phyloP scores from a whole-genome alignment of 805 yeast species.

The Martiniozyma abietophila region DNA sequence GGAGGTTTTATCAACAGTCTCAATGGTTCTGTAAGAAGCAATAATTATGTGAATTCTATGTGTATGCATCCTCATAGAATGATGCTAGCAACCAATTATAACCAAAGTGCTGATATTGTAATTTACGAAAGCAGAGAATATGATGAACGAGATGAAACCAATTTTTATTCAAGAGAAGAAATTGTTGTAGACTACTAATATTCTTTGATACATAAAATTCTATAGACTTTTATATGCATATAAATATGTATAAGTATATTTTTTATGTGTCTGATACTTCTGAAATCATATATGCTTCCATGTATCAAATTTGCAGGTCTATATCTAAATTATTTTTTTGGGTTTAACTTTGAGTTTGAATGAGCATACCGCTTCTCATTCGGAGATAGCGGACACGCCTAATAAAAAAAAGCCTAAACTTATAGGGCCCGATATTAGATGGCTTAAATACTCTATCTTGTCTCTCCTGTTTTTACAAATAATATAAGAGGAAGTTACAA shows the following conservation, averaged over 20 bases:
- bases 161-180: constrained; percentile 11
- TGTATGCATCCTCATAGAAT: constrained; percentile 90
- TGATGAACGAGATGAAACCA: constrained; percentile 13
- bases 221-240: background rate
- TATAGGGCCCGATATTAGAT: no score
- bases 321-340: no score
- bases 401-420: no score
- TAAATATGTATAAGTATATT: background rate
- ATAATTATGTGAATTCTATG: constrained; percentile 52
- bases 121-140: constrained; percentile 45
- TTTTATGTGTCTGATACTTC: no score
- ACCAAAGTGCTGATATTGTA: constrained; percentile 65
- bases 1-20: constrained; percentile 30
- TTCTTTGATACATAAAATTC: no score
- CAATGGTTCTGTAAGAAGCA: constrained; percentile 36
- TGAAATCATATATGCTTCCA: no score
- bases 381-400: no score
- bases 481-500: background rate
- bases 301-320: no score
- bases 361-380: no score
- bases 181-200: constrained; percentile 9
- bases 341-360: no score
- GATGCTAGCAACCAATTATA: constrained; percentile 81
- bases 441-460: no score
- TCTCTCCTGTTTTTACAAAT: background rate